Conservation (phyloP, 371 early-diverging fungal genomes). For the Mucor saturninus region DNA sequence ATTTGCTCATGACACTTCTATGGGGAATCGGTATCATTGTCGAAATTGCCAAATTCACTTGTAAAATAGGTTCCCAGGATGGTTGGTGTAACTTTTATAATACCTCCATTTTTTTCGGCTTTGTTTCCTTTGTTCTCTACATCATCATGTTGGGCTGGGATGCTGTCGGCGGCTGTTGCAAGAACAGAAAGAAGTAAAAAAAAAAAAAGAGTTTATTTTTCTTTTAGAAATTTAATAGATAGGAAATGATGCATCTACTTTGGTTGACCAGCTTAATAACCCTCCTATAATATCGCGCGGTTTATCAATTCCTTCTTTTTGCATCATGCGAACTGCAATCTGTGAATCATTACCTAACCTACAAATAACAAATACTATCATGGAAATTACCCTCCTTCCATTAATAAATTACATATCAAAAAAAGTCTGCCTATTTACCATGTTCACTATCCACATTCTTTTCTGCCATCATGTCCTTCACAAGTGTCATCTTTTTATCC, state of each 20-base stretch:
- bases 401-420: neutral
- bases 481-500: constrained; percentile 43
- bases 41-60: constrained; percentile 55
- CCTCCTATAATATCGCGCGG: constrained; percentile 87
- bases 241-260: constrained; percentile 84
- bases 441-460: constrained; percentile 26
- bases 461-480: constrained; percentile 36
- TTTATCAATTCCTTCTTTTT: constrained; percentile 54
- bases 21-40: constrained; percentile 66
- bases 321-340: constrained; percentile 74
- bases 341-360: constrained; percentile 93
- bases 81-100: constrained; percentile 67
- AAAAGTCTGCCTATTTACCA: constrained; percentile 24
- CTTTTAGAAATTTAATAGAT: constrained; percentile 63
- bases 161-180: constrained; percentile 41
- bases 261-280: constrained; percentile 72
- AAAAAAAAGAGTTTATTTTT: neutral
- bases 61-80: constrained; percentile 48
- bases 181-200: constrained; percentile 5
- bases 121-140: constrained; percentile 53
- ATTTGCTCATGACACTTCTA: constrained; percentile 51
- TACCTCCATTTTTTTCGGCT: constrained; percentile 59
- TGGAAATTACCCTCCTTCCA: no score
- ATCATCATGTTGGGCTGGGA: constrained; percentile 56
- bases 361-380: constrained; percentile 85